Percentiles rank a stretch among this genome's conserved stretches.
These are phyloP conservation scores for Saxophila tyrrhenica DNA, from an alignment of 495 filamentous ascomycete species.

Conservation along the genomic window DNA sequence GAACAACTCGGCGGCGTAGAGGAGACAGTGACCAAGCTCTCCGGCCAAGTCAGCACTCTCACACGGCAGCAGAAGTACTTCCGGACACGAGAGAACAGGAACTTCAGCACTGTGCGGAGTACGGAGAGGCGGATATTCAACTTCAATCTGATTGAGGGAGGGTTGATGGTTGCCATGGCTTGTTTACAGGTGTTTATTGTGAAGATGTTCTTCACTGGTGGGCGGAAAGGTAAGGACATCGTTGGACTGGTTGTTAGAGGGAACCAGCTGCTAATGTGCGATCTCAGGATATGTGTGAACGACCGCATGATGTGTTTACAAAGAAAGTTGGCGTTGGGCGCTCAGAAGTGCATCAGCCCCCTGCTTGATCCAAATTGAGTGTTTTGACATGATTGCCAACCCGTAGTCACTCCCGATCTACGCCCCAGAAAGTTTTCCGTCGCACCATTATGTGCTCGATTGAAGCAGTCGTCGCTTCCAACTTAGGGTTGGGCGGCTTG, in stretches of 20 bases:
- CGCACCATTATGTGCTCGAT: too few relatives aligned
- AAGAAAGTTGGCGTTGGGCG: too few relatives aligned
- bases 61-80: conserved; percentile 98
- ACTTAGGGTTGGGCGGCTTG: too few relatives aligned
- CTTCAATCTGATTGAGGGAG: conserved; percentile 85
- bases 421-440: too few relatives aligned
- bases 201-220: conserved; percentile 96
- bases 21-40: conserved; percentile 93
- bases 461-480: too few relatives aligned
- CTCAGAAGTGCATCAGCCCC: too few relatives aligned
- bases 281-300: background rate
- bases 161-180: conserved; percentile 92
- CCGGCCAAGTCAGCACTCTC: conserved; percentile 87
- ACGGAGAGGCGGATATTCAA: conserved; percentile 95
- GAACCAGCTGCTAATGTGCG: background rate
- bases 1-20: conserved; percentile 88
- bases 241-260: background rate
- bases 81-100: conserved; percentile 95
- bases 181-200: conserved; percentile 96
- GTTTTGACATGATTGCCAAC: too few relatives aligned
- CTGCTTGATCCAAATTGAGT: too few relatives aligned
- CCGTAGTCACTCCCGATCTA: too few relatives aligned
- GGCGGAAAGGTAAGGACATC: conserved; percentile 47
- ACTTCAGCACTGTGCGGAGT: conserved; percentile 94
- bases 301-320: background rate